Conservation (phyloP, 805 yeast genomes). For the Candida tibetensis region DNA sequence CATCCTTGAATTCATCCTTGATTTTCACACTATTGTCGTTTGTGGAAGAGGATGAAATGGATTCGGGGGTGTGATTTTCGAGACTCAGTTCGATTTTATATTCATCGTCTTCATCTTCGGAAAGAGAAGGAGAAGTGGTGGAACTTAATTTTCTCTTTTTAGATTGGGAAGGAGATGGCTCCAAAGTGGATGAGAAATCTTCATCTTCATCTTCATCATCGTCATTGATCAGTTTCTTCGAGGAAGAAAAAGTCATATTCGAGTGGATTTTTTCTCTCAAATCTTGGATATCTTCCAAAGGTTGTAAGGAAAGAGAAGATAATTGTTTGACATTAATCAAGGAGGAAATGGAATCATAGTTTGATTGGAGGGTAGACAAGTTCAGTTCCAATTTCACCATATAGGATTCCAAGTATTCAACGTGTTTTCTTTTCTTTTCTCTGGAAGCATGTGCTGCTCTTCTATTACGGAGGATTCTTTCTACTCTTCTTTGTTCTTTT, state of each 20-base stretch:
- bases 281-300: constrained; percentile 18
- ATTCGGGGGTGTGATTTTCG: not conserved
- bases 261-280: constrained; percentile 27
- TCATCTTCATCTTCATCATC: constrained; percentile 13
- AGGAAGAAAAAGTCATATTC: constrained; percentile 17
- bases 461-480: constrained; percentile 87
- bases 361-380: constrained; percentile 21
- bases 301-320: constrained; percentile 6
- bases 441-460: constrained; percentile 97
- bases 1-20: not conserved
- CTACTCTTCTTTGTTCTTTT: constrained; percentile 93
- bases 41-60: not conserved
- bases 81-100: not conserved
- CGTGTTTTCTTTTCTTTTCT: constrained; percentile 91
- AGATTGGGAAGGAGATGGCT: constrained; percentile 1
- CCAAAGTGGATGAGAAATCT: constrained; percentile 5
- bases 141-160: constrained; percentile 14
- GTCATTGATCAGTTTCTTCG: constrained; percentile 8
- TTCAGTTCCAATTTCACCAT: constrained; percentile 44
- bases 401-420: constrained; percentile 74
- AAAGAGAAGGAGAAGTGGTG: not conserved
- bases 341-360: constrained; percentile 19
- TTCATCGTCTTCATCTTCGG: not conserved
- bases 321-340: constrained; percentile 12
- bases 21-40: not conserved